Conservation (phyloP, 768 basidiomycete genomes). For the Russula dissimulans region DNA sequence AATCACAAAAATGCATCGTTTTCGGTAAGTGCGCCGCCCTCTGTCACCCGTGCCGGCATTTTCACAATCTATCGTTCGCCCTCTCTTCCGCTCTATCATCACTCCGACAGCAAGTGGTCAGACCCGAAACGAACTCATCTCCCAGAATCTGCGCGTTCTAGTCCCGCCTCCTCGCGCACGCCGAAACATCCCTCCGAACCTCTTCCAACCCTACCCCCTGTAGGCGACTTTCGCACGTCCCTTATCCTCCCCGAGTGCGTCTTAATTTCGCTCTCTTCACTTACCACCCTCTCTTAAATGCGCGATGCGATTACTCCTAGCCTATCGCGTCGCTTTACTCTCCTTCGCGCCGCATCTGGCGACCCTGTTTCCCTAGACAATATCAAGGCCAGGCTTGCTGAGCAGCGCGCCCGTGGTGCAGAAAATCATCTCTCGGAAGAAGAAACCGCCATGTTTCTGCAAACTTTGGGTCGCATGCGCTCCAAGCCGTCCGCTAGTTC, state of each 20-base stretch:
- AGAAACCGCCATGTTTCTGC: conserved; percentile 78
- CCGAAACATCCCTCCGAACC: conserved; percentile 25
- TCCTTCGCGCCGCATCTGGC: conserved; percentile 61
- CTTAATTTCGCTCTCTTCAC: conserved; percentile 16
- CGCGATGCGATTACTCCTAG: conserved; percentile 31
- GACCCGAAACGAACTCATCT: conserved; percentile 48
- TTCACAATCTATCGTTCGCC: conserved; percentile 12
- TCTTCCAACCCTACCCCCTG: conserved; percentile 53
- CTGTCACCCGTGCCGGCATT: conserved; percentile 9
- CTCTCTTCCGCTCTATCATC: conserved; percentile 20
- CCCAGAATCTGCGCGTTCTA: conserved; percentile 25
- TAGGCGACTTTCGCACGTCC: conserved; percentile 77
- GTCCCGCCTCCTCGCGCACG: conserved; percentile 15
- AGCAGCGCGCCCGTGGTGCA: conserved; percentile 64
- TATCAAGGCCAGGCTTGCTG: conserved; percentile 57
- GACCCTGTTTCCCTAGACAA: conserved; percentile 57
- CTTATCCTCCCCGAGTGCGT: conserved; percentile 79
- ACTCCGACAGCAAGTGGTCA: conserved; percentile 59
- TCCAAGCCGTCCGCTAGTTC: conserved; percentile 25
- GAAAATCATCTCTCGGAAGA: conserved; percentile 66
- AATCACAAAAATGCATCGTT: conserved; percentile 53
- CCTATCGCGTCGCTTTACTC: conserved; percentile 72
- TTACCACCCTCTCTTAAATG: neutral
- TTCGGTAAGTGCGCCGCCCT: conserved; percentile 51
- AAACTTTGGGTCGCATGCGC: conserved; percentile 52